Evolutionary conservation across 1,284 basidiomycete species (phyloP), one percentile per base, ranked within the genome.

Genomic region (Cryptococcus maquisensis): DNA sequence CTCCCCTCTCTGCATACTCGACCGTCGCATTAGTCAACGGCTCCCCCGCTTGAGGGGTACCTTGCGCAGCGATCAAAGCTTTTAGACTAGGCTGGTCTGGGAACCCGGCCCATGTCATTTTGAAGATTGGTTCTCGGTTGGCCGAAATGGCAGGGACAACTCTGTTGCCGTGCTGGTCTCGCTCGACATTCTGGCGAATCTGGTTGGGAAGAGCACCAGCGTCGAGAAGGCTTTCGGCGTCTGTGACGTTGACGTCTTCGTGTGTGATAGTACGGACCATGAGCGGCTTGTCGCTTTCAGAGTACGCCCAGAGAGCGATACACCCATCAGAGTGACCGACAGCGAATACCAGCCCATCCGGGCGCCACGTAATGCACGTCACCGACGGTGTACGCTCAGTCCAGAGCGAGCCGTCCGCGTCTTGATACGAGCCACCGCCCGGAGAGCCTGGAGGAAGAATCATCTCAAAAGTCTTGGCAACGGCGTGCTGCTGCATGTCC

Each of bases 281-380:
- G 26, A 96, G 76, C 0, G 91, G 91, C 56, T 84, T 83, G 59
- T 88, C 85, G 62, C 87, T 83, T 59, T 95, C 89, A 43, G 87
- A 84, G 4, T 87, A 78, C 1, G 86, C 85, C 88, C 91, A 95
- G 72, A 95, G 90, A 4, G 87, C 83, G 45, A 97, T 81, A 47
- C 84, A 86, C 9, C 92, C 92, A 72, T 97, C 92, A n/a, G 83
- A 81, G 69, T 95, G 84, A 6, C 77, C 77, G 16, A 75, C 75
- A 12, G 73, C 79, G 56, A 81, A 80, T 16, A 77, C 71, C 9
- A 77, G 70, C 1, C 80, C 81, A 55, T 82, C 81, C 0, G 80
- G 79, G 23, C 79, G 41, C 90, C 91, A 77, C 78, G 81, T 51
- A 80, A 95, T 69, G 26, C 84, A 83, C 1, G 88, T 92, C 3